Evolutionary conservation across 345 rosid species (phyloP).

Genomic region (Syzygium aqueum): DNA sequence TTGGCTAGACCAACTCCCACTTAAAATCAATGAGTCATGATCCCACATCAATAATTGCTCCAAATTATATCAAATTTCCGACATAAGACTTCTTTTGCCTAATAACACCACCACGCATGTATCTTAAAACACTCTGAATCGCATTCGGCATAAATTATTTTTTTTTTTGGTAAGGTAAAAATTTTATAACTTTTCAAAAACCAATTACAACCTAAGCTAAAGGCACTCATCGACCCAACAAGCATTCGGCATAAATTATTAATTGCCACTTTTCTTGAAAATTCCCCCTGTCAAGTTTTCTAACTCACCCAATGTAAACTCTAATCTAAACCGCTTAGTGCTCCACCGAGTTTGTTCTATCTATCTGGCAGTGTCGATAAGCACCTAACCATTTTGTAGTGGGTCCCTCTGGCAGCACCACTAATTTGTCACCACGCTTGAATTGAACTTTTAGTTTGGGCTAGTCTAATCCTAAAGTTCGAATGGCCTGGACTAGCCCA

Average conservation of each 20-base stretch:
- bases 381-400: too few species aligned
- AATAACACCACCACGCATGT: background rate
- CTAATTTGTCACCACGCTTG: too few species aligned
- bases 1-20: background rate
- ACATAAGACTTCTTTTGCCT: background rate
- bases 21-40: background rate
- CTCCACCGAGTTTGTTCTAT: too few species aligned
- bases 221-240: too few species aligned
- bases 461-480: too few species aligned
- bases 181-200: too few species aligned
- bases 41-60: background rate
- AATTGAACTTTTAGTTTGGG: too few species aligned
- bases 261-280: background rate
- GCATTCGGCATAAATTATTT: background rate
- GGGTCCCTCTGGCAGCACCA: too few species aligned
- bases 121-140: background rate
- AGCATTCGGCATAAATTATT: background rate
- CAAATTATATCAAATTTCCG: background rate
- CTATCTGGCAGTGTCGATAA: too few species aligned
- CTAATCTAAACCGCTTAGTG: background rate
- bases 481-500: too few species aligned
- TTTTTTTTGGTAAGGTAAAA: too few species aligned
- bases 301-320: background rate
- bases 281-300: background rate
- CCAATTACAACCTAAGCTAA: too few species aligned